These are phyloP conservation scores for Leccinum subrobustum DNA, from an alignment of 1,284 basidiomycete species.

Conservation along the genomic window DNA sequence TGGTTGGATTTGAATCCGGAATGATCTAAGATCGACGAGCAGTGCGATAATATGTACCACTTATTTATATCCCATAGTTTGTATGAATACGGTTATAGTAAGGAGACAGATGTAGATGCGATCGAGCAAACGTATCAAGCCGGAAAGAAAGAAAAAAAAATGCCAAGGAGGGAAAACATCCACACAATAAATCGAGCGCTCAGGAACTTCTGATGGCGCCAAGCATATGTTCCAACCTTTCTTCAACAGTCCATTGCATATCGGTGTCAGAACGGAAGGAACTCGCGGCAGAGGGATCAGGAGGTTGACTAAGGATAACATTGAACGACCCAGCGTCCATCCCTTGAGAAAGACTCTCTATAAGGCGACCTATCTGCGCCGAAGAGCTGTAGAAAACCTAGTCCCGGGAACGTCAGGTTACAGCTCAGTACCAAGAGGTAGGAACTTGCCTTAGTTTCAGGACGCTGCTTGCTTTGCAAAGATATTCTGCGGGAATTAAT, in stretches of 20 bases:
- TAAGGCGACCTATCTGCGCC: slow-evolving; percentile 74
- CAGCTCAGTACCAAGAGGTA: slow-evolving; percentile 16
- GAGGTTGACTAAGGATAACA: slow-evolving; percentile 44
- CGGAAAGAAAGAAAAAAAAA: not conserved
- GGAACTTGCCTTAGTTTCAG: slow-evolving; percentile 73
- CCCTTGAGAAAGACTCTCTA: slow-evolving; percentile 74
- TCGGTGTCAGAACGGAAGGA: slow-evolving; percentile 63
- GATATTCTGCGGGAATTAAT: slow-evolving; percentile 60
- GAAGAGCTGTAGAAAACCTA: slow-evolving; percentile 80
- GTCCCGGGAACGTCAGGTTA: slow-evolving; percentile 10
- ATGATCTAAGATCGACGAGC: slow-evolving; percentile 32
- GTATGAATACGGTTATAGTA: slow-evolving; percentile 34
- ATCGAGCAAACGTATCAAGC: slow-evolving; percentile 16
- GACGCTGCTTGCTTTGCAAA: slow-evolving; percentile 52
- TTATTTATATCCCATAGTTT: slow-evolving; percentile 37
- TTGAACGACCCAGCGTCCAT: slow-evolving; percentile 82
- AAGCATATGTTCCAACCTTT: slow-evolving; percentile 73
- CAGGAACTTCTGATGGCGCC: slow-evolving; percentile 47
- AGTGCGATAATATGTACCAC: slow-evolving; percentile 17
- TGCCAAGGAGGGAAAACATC: slow-evolving; percentile 15
- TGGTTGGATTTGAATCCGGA: slow-evolving; percentile 63
- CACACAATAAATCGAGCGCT: slow-evolving; percentile 27
- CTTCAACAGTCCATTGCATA: slow-evolving; percentile 68
- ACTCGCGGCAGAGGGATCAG: slow-evolving; percentile 54
- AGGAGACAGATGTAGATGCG: slow-evolving; percentile 14